These are phyloP conservation scores for Microthyrium microscopicum DNA, from an alignment of 2,329 filamentous ascomycete genomes.

Conservation along the genomic window DNA sequence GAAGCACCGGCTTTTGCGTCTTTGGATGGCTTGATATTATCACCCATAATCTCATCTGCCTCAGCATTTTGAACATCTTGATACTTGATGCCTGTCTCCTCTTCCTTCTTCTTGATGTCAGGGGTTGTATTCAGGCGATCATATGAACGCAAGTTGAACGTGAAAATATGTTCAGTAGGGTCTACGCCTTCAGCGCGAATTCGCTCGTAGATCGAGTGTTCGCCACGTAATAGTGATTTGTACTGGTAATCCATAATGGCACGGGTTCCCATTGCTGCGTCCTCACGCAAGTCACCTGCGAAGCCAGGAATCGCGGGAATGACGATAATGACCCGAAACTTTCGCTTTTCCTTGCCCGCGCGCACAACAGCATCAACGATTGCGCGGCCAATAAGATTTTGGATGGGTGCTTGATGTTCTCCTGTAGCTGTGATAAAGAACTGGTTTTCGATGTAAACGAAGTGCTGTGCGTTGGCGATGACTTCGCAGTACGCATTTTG, in stretches of 20 bases:
- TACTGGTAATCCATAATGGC: constrained; percentile 99
- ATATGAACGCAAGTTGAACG: constrained; percentile 88
- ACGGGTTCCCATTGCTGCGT: constrained; percentile 63
- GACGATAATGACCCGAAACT: constrained; percentile 78
- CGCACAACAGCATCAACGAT: constrained; percentile 82
- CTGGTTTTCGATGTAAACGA: constrained; percentile 95
- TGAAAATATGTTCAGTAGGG: constrained; percentile 62
- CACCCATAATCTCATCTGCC: constrained; percentile 73
- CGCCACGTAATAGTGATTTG: constrained; percentile 83
- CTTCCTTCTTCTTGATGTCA: constrained; percentile 55
- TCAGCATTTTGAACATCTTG: constrained; percentile 75
- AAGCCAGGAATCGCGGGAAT: constrained; percentile 91
- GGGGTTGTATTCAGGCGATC: constrained; percentile 79
- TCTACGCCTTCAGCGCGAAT: constrained; percentile 60
- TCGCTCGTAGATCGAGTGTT: constrained; percentile 76
- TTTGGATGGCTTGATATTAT: constrained; percentile 36
- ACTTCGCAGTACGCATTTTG: constrained; percentile 75
- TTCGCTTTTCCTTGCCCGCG: constrained; percentile 65
- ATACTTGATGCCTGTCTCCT: constrained; percentile 68
- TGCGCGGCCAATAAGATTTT: constrained; percentile 72
- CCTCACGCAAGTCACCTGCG: constrained; percentile 71
- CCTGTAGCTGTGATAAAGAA: constrained; percentile 96
- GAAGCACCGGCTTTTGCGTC: constrained; percentile 18
- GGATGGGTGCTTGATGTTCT: constrained; percentile 67
- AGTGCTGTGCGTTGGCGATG: constrained; percentile 78